Base-by-base conservation (phyloP, 805 yeast genomes). In the Zygosaccharomyces siamensis region DNA sequence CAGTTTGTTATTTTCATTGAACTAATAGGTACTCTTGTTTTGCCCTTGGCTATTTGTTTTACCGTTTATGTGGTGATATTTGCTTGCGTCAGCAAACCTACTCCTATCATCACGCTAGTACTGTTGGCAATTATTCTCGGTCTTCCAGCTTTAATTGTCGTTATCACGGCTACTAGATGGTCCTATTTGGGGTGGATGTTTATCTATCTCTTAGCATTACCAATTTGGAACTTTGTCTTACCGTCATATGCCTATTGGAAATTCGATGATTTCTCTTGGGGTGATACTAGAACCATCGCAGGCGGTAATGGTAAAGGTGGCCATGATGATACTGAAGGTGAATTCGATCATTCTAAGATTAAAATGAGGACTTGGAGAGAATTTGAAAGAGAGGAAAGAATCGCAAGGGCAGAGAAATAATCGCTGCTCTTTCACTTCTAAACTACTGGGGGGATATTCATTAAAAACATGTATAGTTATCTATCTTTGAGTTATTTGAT, bases 251-350 rank as follows among this genome's bases (percentile, higher is more conserved):
- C 97, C 0, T 89, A 76, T 66, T 90, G 97, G 97, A 89, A 89
- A 62, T 89, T 89, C 69, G 97, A 90, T 68, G 96, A 90, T 65
- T 90, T 90, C 69, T 81, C 89, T 64, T 90, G 97, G 97, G 97
- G 97, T 63, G 95, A 88, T 51, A 90, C 97, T 2, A 77, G 96
- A 73, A 77, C 83, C n/a, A 80, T 89, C 43, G 77, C 78, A 23
- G 84, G 81, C 20, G 89, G 80, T 8, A 87, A 79, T 37, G 20
- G 37, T 4, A 81, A 75, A 58, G 52, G 54, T 11, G 52, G 45
- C 1, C 49, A 49, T 18, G 54, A 50, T 33, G 86, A 75, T 21
- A 75, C 58, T 20, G 86, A 79, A 39, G 98, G 97, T 58, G 84
- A 82, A 53, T 93, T 92, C 64, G 98, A 92, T 66, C 86, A 93